Conservation (phyloP, 2,329 filamentous ascomycete species). For the Beauveria bassiana region DNA sequence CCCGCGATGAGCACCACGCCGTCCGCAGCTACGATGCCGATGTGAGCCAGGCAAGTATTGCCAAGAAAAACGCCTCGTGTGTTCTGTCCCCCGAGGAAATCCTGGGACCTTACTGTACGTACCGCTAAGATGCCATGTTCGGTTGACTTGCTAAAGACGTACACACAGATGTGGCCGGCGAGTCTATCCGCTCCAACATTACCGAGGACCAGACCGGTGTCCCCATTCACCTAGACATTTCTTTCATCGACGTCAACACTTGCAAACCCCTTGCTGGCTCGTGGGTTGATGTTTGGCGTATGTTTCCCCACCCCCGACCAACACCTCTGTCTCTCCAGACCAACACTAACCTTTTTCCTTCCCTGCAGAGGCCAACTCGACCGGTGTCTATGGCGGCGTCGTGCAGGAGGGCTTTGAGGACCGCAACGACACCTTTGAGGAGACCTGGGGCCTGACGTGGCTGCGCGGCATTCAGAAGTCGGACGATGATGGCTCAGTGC, state of each 20-base stretch:
- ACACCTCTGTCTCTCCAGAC: not conserved
- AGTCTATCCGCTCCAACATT: slow-evolving; percentile 34
- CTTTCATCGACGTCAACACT: slow-evolving; percentile 37
- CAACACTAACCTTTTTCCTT: not conserved
- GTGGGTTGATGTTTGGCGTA: slow-evolving; percentile 35
- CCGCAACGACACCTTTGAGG: slow-evolving; percentile 2
- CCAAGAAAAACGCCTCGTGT: slow-evolving; percentile 32
- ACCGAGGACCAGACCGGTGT: slow-evolving; percentile 33
- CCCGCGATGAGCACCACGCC: not conserved
- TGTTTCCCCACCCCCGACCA: not conserved
- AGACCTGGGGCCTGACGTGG: slow-evolving; percentile 24
- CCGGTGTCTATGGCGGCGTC: slow-evolving; percentile 12
- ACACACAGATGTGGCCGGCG: slow-evolving; percentile 28
- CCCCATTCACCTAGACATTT: slow-evolving; percentile 33
- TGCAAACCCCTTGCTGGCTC: slow-evolving; percentile 33
- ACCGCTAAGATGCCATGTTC: not conserved
- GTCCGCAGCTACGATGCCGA: slow-evolving; percentile 20
- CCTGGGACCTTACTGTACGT: slow-evolving; percentile 38
- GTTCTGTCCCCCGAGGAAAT: slow-evolving; percentile 39
- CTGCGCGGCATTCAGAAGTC: slow-evolving; percentile 33
- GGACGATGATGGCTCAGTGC: slow-evolving; percentile 30
- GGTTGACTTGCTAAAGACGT: not conserved
- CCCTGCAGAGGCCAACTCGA: slow-evolving; percentile 9
- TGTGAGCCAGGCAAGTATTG: slow-evolving; percentile 23
- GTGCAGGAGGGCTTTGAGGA: slow-evolving; percentile 8